A percentile compares a stretch with the other conserved stretches of the same genome.
These are phyloP conservation scores for Boechera retrofracta DNA, from an alignment of 345 rosid genomes.

Conservation along the genomic window DNA sequence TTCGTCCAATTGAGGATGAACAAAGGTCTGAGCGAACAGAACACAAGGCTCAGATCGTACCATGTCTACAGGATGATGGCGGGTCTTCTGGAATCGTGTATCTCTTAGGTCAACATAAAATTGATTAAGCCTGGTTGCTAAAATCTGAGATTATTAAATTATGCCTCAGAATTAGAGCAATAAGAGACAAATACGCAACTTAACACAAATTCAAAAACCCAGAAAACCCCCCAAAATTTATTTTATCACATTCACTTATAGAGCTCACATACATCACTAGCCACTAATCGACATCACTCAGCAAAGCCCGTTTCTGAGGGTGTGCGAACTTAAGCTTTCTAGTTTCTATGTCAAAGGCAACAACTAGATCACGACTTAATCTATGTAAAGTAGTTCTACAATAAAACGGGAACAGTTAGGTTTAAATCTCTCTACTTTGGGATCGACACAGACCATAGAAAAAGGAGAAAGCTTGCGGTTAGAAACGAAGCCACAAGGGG, in stretches of 20 bases:
- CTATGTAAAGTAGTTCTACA: not conserved
- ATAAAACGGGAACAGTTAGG: not conserved
- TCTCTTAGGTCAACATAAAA: conserved; percentile 22
- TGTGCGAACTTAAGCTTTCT: conserved; percentile 2
- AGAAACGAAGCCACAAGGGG: conserved; percentile 15
- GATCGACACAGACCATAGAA: conserved; percentile 8
- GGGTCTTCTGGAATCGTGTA: conserved; percentile 5
- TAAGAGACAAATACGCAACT: conserved; percentile 2
- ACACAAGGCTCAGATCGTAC: conserved; percentile 96
- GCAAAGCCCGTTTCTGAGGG: not conserved
- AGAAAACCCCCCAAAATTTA: not conserved
- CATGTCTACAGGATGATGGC: conserved; percentile 48
- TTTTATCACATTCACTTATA: not conserved
- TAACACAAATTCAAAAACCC: not conserved
- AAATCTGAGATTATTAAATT: not conserved
- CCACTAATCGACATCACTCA: conserved; percentile 15
- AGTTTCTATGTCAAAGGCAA: conserved; percentile 3
- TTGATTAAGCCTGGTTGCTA: conserved; percentile 28
- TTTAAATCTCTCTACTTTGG: conserved; percentile 8
- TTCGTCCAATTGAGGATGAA: conserved; percentile 92
- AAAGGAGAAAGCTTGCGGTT: conserved; percentile 5
- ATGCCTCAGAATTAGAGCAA: not conserved
- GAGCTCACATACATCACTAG: not conserved
- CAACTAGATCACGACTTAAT: conserved; percentile 17
- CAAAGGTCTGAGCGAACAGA: conserved; percentile 90